These are phyloP conservation scores for Penicillium psychrofluorescens DNA, from an alignment of 495 filamentous ascomycete genomes.

Conservation along the genomic window DNA sequence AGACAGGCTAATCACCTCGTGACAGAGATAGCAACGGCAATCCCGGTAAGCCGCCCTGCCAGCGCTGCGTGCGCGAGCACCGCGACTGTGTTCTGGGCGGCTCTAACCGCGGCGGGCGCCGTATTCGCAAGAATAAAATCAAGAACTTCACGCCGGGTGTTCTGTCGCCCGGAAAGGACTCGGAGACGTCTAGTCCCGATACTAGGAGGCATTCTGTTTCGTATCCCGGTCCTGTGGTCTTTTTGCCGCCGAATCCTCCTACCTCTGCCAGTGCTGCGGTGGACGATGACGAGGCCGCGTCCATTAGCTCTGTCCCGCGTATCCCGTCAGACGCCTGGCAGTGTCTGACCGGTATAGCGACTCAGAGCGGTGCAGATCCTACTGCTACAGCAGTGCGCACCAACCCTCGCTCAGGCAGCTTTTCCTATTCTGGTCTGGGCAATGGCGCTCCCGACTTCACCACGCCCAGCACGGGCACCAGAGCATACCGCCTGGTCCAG, in stretches of 20 bases:
- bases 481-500: constrained; percentile 45
- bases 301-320: constrained; percentile 34
- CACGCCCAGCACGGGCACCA: constrained; percentile 23
- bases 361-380: constrained; percentile 10
- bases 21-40: constrained; percentile 38
- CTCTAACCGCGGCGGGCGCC: constrained; percentile 54
- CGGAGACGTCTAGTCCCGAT: constrained; percentile 20
- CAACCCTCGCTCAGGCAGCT: constrained; percentile 3
- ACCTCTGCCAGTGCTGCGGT: constrained; percentile 19
- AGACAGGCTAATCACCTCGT: constrained; percentile 9
- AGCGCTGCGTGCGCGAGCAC: constrained; percentile 50
- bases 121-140: constrained; percentile 47
- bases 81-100: constrained; percentile 55
- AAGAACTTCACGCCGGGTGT: constrained; percentile 28
- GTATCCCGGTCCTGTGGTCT: constrained; percentile 32
- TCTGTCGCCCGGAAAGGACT: constrained; percentile 19
- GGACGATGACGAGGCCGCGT: constrained; percentile 32
- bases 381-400: too few relatives aligned
- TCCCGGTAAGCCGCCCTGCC: constrained; percentile 48
- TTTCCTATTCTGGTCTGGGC: constrained; percentile 22
- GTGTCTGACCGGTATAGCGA: constrained; percentile 35
- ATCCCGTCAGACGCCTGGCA: constrained; percentile 46
- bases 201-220: constrained; percentile 19
- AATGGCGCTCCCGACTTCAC: constrained; percentile 23
- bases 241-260: constrained; percentile 27